Evolutionary conservation across 768 basidiomycete genomes (phyloP), one percentile per base, ranked within the genome.

Genomic region (Podaxis sp.): DNA sequence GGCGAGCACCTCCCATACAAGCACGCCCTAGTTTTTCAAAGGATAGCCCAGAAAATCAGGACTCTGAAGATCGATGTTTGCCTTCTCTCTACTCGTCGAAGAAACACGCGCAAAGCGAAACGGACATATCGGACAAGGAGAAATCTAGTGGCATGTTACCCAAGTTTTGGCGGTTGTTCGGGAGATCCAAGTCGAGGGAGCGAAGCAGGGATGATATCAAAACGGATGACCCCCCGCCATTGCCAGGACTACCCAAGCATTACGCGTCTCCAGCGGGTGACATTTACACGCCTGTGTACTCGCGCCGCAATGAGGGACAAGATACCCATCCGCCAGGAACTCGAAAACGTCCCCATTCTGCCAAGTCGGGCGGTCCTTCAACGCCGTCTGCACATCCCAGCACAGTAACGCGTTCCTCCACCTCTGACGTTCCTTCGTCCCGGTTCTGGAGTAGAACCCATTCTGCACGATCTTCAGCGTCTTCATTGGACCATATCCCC

Each of bases 331-430:
- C 59, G 11, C 46, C 52, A 14, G 28, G 36, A 18, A 54, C 59
- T 16, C 52, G 35, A 25, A 55, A 47, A 40, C 54, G 23, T 23
- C 42, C 50, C 13, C 44, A 18, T 27, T 61, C 53, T 23, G 40
- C 52, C 11, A 59, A 59, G 35, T 50, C 57, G 16, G 42, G 13
- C 11, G 47, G 47, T 18, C 50, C 57, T 16, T 36, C 56, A 13
- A 50, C 47, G 5, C 27, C 38, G 5, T 47, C 57, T 6, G 37
- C 71, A 1, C 73, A 78, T 14, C 79, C 77, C 0, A 82, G 80
- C 62, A 79, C 78, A 5, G 77, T 80, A 0, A 85, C 86, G 0
- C 71, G 79, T 9, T 84, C 87, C 0, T 84, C 88, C 0, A 89
- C 83, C 2, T 84, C 83, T 14, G 84, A 86, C 46, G 76, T 82